Base-by-base conservation (phyloP, 108 stramenopile genomes). In the Seminavis robusta region DNA sequence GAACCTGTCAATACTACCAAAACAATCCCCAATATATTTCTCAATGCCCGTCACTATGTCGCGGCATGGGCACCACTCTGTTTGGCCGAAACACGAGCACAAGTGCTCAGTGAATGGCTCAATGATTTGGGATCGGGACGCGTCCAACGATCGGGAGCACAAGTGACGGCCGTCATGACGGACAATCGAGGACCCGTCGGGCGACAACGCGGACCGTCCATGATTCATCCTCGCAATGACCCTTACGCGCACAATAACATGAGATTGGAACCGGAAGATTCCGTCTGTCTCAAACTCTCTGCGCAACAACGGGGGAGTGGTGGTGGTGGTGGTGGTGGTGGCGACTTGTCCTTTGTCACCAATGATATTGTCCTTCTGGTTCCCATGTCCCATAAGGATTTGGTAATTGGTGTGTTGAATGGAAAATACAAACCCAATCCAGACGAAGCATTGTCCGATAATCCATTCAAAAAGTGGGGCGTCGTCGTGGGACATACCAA, bases 41-140 rank as follows among this genome's bases (percentile, higher is more conserved):
- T 78, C 28, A 80, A 63, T 31, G 43, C 67, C 28, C 73, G 86
- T 5, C 81, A 93, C 46, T 93, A 93, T 72, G 61, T 80, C 26
- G 67, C 84, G 8, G 47, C 71, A 0, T 93, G 92, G 92, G 81
- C 85, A 2, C 92, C 92, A 11, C 63, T 89, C 15, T 76, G 77
- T 42, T 56, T 93, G 56, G 76, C 74, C 10, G 92, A 93, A 49
- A 63, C 76, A 10, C 63, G 76, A 8, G 88, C 92, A 0, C 92
- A 93, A 52, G 28, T 90, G 0, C 55, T 93, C 3, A 76, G 80
- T 6, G 86, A 93, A 33, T 48, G 69, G 13, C 55, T 75, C 26
- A 56, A 49, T 6, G 52, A 59, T 6, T 57, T 34, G 4, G 33
- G 53, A n/a, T n/a, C n/a, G n/a, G n/a, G n/a, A n/a, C n/a, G n/a